These are phyloP conservation scores for Biscutella laevigata DNA, from an alignment of 441 rosid species.

Conservation along the genomic window DNA sequence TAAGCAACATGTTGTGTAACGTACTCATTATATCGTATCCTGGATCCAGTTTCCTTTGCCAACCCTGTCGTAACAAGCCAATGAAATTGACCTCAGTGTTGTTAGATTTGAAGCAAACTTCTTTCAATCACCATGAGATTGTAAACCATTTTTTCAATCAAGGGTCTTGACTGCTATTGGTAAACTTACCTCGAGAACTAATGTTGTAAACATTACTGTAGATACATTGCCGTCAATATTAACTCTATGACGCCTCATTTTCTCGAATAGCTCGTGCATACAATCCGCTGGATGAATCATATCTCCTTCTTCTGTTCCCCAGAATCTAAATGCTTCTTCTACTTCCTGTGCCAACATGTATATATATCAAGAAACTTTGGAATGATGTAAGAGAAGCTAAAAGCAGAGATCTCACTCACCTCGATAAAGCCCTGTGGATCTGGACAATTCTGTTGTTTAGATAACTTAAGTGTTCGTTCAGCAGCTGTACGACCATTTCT, in stretches of 20 bases:
- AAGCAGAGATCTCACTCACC: slow-evolving; percentile 24
- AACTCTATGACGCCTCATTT: slow-evolving; percentile 47
- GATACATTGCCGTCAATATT: slow-evolving; percentile 54
- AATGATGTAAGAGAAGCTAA: background rate
- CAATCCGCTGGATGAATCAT: slow-evolving; percentile 43
- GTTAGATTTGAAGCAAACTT: slow-evolving; percentile 13
- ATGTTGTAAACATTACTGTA: slow-evolving; percentile 47
- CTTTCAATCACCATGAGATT: background rate
- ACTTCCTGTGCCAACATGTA: slow-evolving; percentile 32
- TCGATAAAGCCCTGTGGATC: slow-evolving; percentile 40
- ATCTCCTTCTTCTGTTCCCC: slow-evolving; percentile 36
- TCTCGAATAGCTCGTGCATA: slow-evolving; percentile 49
- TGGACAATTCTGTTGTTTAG: slow-evolving; percentile 47
- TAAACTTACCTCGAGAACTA: slow-evolving; percentile 50
- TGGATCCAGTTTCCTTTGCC: slow-evolving; percentile 59
- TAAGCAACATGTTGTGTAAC: slow-evolving; percentile 38
- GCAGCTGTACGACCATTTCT: slow-evolving; percentile 51
- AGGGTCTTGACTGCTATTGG: background rate
- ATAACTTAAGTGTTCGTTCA: slow-evolving; percentile 42
- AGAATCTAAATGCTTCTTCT: slow-evolving; percentile 35
- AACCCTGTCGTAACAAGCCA: too few relatives aligned
- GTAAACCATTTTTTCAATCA: background rate
- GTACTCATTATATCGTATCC: slow-evolving; percentile 41
- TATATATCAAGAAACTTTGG: slow-evolving; percentile 6
- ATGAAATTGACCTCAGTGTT: background rate